Evolutionary conservation across 73 alveolate species (phyloP).

Genomic region (Stentor coeruleus): DNA sequence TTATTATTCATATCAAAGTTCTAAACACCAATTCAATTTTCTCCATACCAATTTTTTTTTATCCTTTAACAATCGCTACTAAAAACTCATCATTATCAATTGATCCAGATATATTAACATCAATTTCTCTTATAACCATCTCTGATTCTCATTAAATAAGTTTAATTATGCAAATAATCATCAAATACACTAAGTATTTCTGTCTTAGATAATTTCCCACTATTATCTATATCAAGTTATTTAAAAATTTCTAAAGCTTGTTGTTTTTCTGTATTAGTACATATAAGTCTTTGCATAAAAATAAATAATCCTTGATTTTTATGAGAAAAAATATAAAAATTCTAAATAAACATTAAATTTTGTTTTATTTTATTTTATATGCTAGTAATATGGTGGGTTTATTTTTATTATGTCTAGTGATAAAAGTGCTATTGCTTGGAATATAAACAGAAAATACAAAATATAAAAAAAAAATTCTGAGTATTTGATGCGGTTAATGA

Average conservation of each 20-base stretch:
- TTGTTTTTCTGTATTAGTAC: background rate
- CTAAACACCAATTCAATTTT: slow-evolving; percentile 37
- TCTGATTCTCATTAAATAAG: slow-evolving; percentile 41
- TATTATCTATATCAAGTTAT: slow-evolving; percentile 37
- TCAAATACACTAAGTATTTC: slow-evolving; percentile 30
- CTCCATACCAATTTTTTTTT: slow-evolving; percentile 23
- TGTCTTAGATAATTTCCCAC: slow-evolving; percentile 47
- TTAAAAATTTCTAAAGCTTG: slow-evolving; percentile 29
- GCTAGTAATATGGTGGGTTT: too few relatives aligned
- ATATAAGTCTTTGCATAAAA: background rate
- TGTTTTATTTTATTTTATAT: too few relatives aligned
- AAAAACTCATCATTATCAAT: slow-evolving; percentile 44
- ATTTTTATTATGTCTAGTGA: too few relatives aligned
- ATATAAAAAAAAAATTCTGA: too few relatives aligned
- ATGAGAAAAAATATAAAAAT: too few relatives aligned
- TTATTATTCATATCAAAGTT: slow-evolving; percentile 34
- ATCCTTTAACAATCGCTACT: slow-evolving; percentile 33
- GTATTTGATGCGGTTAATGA: too few relatives aligned
- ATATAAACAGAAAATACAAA: too few relatives aligned
- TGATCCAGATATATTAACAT: slow-evolving; percentile 34
- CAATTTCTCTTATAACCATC: slow-evolving; percentile 36
- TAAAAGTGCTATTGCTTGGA: too few relatives aligned
- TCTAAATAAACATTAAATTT: too few relatives aligned
- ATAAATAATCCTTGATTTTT: background rate
- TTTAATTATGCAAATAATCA: background rate